phyloP scores from a whole-genome alignment of 1,284 basidiomycete species.

The Trichosporon sp. region DNA sequence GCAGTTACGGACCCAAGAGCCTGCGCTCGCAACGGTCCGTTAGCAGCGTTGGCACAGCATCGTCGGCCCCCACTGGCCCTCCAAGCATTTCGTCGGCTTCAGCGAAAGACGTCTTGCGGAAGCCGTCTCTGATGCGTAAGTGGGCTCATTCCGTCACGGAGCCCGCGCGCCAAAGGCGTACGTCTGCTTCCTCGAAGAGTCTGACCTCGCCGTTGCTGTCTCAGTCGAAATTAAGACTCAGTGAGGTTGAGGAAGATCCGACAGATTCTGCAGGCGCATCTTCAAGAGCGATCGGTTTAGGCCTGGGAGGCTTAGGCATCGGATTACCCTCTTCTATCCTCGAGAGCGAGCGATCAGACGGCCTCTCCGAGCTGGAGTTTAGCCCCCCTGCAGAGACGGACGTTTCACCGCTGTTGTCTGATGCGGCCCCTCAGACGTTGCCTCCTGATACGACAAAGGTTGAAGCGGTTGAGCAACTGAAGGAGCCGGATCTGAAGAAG shows the following conservation, averaged over 20 bases:
- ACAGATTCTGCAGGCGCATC: not conserved
- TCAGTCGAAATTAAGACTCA: not conserved
- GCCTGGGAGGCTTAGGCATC: not conserved
- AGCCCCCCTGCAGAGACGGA: not conserved
- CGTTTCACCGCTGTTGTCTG: not conserved
- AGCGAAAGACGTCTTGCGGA: constrained; percentile 7
- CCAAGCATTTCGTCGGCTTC: not conserved
- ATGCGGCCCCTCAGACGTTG: not conserved
- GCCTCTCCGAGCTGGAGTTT: not conserved
- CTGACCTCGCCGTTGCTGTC: not conserved
- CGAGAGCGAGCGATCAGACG: not conserved
- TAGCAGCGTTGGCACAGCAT: constrained; percentile 10
- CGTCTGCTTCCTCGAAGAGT: not conserved
- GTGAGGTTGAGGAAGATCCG: not conserved
- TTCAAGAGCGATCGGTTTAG: not conserved
- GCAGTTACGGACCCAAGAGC: not conserved
- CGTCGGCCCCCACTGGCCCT: not conserved
- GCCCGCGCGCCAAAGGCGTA: not conserved
- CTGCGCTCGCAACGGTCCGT: constrained; percentile 10
- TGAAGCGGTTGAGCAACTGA: not conserved
- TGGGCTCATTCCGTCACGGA: constrained; percentile 14
- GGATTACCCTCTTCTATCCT: not conserved
- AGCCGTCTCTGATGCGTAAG: constrained; percentile 19
- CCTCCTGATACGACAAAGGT: not conserved
- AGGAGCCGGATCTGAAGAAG: not conserved